Base-by-base conservation (phyloP, 768 basidiomycete species). In the Clavaria fumosa region DNA sequence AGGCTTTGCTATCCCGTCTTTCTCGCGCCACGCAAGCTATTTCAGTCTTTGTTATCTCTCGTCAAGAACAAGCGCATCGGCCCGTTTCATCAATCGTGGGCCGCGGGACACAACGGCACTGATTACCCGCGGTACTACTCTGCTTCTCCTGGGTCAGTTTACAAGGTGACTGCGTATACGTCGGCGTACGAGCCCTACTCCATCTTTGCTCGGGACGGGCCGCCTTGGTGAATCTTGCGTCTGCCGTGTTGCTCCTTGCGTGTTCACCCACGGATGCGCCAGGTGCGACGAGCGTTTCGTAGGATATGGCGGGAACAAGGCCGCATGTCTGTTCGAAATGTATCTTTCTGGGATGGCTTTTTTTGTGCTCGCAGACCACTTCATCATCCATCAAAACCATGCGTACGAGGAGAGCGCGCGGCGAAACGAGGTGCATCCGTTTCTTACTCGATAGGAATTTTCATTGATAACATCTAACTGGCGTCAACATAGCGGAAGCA, bases 201-300 rank as follows among this genome's bases (percentile, higher is more conserved):
- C 30, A 73, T 91, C 33, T 79, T 83, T 50, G 78, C 70, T 56
- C 81, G 76, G 44, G 67, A 81, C 45, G 72, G 71, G 2, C 69
- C 78, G 3, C 78, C 80, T 17, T 88, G 83, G 82, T 81, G 45
- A 24, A 23, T 43, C 26, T 31, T 38, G 32, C 33, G 21, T 9
- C 10, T 3, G 23, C 37, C 5, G 41, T 34, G 31, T n/a, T 14
- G 39, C 32, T 9, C 17, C 31, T 31, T 18, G 17, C 34, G 31
- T 24, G 24, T 7, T 14, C 30, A 31, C 17, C 7, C 35, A 22
- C n/a, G 19, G 12, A 42, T 35, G 23, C 28, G 19, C 40, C 30
- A 86, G 84, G 84, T 90, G 86, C 49, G 85, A 90, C 48, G 85
- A 89, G 52, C 71, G 85, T 23, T 91, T 91, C 50, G 67, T 88